A percentile compares a stretch with the other conserved stretches of the same genome.
Evolutionary conservation across 805 yeast genomes (phyloP).

Genomic region (Hanseniaspora thailandica): DNA sequence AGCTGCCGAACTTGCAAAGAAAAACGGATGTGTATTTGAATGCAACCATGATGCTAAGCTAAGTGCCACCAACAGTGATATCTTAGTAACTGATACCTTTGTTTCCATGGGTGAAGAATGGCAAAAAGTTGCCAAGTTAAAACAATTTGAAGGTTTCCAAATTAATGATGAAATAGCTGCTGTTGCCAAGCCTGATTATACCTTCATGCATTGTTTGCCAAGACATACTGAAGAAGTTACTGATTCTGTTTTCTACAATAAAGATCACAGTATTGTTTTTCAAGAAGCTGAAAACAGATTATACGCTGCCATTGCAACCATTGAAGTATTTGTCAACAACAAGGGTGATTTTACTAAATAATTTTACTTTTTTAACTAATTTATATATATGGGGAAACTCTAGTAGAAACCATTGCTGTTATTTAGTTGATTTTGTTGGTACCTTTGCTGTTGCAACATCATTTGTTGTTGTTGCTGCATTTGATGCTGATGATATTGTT

Average conservation of each 20-base stretch:
- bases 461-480: slow-evolving; percentile 17
- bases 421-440: slow-evolving; percentile 19
- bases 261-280: slow-evolving; percentile 69
- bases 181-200: slow-evolving; percentile 59
- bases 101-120: slow-evolving; percentile 95
- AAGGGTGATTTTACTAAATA: slow-evolving; percentile 45
- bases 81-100: slow-evolving; percentile 92
- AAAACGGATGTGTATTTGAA: slow-evolving; percentile 42
- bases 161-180: slow-evolving; percentile 54
- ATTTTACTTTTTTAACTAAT: neutral
- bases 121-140: slow-evolving; percentile 56
- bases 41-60: slow-evolving; percentile 59
- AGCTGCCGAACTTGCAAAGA: slow-evolving; percentile 43
- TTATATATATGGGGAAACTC: neutral
- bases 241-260: slow-evolving; percentile 80
- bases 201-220: slow-evolving; percentile 96
- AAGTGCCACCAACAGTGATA: slow-evolving; percentile 64
- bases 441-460: slow-evolving; percentile 15
- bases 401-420: slow-evolving; percentile 1
- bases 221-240: slow-evolving; percentile 89
- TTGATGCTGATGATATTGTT: slow-evolving; percentile 15
- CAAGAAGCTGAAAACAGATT: slow-evolving; percentile 93
- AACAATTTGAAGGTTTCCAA: slow-evolving; percentile 80
- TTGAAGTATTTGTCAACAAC: slow-evolving; percentile 80
- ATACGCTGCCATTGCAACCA: slow-evolving; percentile 89